Evolutionary conservation across 805 yeast genomes (phyloP).

Genomic region (Starmerella potacharoeniae): DNA sequence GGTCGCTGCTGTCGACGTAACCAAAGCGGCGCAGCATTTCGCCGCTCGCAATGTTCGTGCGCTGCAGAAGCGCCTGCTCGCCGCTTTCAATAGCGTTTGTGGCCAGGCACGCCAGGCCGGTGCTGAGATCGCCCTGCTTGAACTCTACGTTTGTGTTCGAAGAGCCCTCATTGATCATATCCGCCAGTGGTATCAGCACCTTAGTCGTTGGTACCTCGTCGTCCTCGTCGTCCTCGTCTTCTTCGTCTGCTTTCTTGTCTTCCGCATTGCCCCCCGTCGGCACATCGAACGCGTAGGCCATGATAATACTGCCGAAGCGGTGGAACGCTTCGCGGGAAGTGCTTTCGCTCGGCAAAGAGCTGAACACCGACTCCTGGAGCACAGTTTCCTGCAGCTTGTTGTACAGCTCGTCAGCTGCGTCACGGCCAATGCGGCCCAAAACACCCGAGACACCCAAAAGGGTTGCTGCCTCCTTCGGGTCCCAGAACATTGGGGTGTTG

Average conservation of each 20-base stretch:
- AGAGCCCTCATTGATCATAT: conserved; percentile 59
- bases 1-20: conserved; percentile 64
- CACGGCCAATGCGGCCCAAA: conserved; percentile 56
- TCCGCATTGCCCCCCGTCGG: conserved; percentile 29
- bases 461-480: conserved; percentile 42
- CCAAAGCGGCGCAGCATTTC: conserved; percentile 87
- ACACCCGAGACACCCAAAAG: conserved; percentile 60
- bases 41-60: conserved; percentile 47
- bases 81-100: background rate
- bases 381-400: conserved; percentile 36
- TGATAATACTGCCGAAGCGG: conserved; percentile 62
- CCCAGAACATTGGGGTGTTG: conserved; percentile 75
- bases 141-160: background rate
- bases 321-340: conserved; percentile 51
- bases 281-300: conserved; percentile 88
- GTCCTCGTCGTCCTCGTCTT: conserved; percentile 31
- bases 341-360: conserved; percentile 14
- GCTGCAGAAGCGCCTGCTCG: conserved; percentile 27
- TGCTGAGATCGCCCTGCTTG: background rate
- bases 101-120: background rate
- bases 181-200: conserved; percentile 78
- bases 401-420: conserved; percentile 53
- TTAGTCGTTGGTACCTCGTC: conserved; percentile 45
- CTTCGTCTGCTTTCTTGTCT: conserved; percentile 23
- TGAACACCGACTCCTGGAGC: conserved; percentile 22